These are phyloP conservation scores for Exserohilum turcica DNA, from an alignment of 2,329 filamentous ascomycete genomes.

Conservation along the genomic window DNA sequence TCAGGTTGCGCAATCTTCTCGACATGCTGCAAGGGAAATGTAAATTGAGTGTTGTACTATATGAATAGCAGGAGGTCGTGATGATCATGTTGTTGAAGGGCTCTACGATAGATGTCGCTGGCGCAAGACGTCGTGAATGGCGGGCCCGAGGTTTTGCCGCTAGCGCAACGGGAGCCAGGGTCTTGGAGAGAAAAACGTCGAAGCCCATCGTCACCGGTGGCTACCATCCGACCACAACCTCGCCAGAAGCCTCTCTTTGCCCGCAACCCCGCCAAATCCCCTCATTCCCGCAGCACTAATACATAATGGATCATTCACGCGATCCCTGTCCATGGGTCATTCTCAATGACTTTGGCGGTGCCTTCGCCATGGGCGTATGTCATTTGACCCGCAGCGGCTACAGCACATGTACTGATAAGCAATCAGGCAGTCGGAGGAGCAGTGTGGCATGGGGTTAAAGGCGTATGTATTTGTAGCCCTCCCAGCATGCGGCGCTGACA, in stretches of 20 bases:
- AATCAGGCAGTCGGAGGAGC: constrained; percentile 51
- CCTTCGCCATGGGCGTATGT: constrained; percentile 93
- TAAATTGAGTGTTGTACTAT: too few species aligned
- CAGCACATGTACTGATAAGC: constrained; percentile 15
- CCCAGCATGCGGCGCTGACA: constrained; percentile 15
- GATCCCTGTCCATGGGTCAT: constrained; percentile 98
- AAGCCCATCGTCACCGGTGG: constrained; percentile 34
- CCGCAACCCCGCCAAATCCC: neutral
- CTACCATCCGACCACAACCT: constrained; percentile 17
- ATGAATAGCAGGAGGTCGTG: neutral
- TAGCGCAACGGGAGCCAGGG: constrained; percentile 18
- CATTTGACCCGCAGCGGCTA: constrained; percentile 5
- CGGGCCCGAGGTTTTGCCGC: constrained; percentile 27
- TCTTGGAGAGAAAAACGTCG: constrained; percentile 36
- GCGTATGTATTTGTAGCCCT: constrained; percentile 60
- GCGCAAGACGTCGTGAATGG: constrained; percentile 1
- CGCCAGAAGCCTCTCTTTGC: constrained; percentile 22
- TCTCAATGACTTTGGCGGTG: constrained; percentile 95
- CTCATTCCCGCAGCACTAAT: neutral
- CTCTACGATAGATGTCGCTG: neutral
- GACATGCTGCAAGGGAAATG: too few species aligned
- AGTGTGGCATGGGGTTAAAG: constrained; percentile 97
- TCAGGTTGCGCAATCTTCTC: too few species aligned
- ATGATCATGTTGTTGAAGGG: neutral
- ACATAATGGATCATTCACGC: constrained; percentile 86